Percentiles rank a stretch among this genome's conserved stretches.
These are phyloP conservation scores for Aaosphaeria arxii DNA, from an alignment of 2,329 filamentous ascomycete species.

Conservation along the genomic window DNA sequence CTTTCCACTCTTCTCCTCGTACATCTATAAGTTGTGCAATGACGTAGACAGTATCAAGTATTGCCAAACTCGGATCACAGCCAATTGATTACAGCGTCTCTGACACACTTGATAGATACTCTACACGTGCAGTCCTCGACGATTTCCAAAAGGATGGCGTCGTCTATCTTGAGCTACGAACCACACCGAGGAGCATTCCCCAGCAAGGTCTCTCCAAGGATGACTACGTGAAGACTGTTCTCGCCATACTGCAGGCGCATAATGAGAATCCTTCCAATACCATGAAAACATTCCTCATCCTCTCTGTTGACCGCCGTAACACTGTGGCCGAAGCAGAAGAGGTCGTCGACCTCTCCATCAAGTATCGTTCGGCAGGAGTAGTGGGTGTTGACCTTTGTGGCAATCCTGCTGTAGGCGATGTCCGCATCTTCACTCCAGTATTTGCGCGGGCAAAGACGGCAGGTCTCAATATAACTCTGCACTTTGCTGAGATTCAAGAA, in stretches of 20 bases:
- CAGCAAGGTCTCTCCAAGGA: slow-evolving; percentile 55
- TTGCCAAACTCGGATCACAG: neutral
- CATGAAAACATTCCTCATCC: slow-evolving; percentile 65
- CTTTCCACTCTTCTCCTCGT: slow-evolving; percentile 74
- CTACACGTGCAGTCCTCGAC: slow-evolving; percentile 59
- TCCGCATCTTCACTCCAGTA: slow-evolving; percentile 58
- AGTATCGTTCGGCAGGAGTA: slow-evolving; percentile 54
- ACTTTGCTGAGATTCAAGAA: slow-evolving; percentile 69
- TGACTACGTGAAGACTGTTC: slow-evolving; percentile 64
- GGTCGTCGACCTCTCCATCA: slow-evolving; percentile 61
- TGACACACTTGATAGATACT: slow-evolving; percentile 38
- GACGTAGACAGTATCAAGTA: slow-evolving; percentile 58
- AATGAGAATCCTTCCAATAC: slow-evolving; percentile 32
- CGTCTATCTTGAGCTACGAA: slow-evolving; percentile 75
- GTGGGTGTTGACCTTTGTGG: slow-evolving; percentile 79
- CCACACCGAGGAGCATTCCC: slow-evolving; percentile 67
- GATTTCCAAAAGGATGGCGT: slow-evolving; percentile 68
- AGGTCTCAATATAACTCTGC: slow-evolving; percentile 65
- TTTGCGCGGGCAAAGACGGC: slow-evolving; percentile 56
- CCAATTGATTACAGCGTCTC: neutral
- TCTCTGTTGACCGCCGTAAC: slow-evolving; percentile 71
- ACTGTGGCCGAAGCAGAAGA: slow-evolving; percentile 57
- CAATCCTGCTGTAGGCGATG: slow-evolving; percentile 63
- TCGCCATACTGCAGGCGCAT: slow-evolving; percentile 59
- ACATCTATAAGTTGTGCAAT: slow-evolving; percentile 74